Percentiles rank a stretch among this genome's conserved stretches.
Evolutionary conservation across 2,329 filamentous ascomycete genomes (phyloP).

Genomic region (Arthrinium puccinioides): DNA sequence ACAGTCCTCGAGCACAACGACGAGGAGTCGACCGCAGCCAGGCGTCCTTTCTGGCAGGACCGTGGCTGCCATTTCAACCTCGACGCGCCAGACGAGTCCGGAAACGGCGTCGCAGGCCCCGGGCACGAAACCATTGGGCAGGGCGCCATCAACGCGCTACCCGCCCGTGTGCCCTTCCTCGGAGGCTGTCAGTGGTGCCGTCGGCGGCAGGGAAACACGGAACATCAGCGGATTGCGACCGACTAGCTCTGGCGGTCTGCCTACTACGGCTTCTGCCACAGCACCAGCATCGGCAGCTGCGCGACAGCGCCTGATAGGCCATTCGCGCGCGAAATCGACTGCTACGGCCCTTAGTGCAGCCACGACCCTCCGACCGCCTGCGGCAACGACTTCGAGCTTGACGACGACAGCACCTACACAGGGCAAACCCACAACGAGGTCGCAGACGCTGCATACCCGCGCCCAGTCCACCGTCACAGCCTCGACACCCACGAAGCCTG

Average conservation of each 20-base stretch:
- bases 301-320: constrained; percentile 12
- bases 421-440: constrained; percentile 9
- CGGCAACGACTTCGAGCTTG: constrained; percentile 12
- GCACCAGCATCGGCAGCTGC: constrained; percentile 9
- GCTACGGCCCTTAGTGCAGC: constrained; percentile 28
- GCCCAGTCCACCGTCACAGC: not conserved
- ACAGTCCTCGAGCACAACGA: not conserved
- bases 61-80: constrained; percentile 2
- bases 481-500: not conserved
- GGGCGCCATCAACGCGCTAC: constrained; percentile 18
- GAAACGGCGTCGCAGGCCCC: constrained; percentile 6
- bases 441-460: constrained; percentile 22
- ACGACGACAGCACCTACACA: constrained; percentile 4
- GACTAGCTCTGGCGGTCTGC: constrained; percentile 19
- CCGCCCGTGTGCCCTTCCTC: constrained; percentile 5
- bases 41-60: constrained; percentile 7
- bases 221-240: constrained; percentile 10
- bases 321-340: constrained; percentile 33
- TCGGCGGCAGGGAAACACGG: constrained; percentile 7
- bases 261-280: constrained; percentile 9
- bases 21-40: constrained; percentile 9
- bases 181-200: not conserved
- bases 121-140: constrained; percentile 15
- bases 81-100: constrained; percentile 5
- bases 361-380: constrained; percentile 21